Evolutionary conservation across 2,329 filamentous ascomycete genomes (phyloP), one percentile per base, ranked within the genome.

Genomic region (Cladophialophora carrionii): DNA sequence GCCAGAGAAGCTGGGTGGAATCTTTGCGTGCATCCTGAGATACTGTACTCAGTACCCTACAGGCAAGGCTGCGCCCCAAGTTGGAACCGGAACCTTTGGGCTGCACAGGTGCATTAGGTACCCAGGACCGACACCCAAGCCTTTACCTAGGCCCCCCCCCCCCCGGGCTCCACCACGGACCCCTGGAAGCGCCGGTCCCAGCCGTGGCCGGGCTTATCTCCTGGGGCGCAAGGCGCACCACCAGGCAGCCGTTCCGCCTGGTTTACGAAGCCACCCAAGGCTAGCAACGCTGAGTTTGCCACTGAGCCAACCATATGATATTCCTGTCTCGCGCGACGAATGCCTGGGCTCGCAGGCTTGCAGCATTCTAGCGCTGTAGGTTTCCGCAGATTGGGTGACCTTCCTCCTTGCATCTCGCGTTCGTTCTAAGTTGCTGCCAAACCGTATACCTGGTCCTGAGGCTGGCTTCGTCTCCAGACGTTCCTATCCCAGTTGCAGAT

Each of bases 261-360:
- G 43, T 29, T 51, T 51, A 60, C 57, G 48, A 60, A 46, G 32
- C 57, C 24, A 20, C 17, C 20, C 34, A 6, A 29, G 54, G 34
- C 54, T 57, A 58, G 26, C 12, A 24, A 46, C 37, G 57, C n/a
- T 29, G 57, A 60, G 52, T 60, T 60, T 26, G 57, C 57, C 57
- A 60, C 57, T 34, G 32, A 52, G 32, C 32, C 58, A 53, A 61
- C 48, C 58, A 61, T 37, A 55, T 37, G n/a, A 49, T 29, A 10
- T 20, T 20, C 37, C 37, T 43, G 9, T 41, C 51, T 20, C 24
- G 46, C 58, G 58, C 58, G 55, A 46, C 58, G 41, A 55, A 46
- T 41, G 58, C 51, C 57, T 46, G 26, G 31, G 37, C 43, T 37
- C 20, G 34, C 31, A 22, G 43, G 58, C 32, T 24, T 54, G 49